These are phyloP conservation scores for Dothidotthia symphoricarpi DNA, from an alignment of 2,329 filamentous ascomycete genomes.

Conservation along the genomic window DNA sequence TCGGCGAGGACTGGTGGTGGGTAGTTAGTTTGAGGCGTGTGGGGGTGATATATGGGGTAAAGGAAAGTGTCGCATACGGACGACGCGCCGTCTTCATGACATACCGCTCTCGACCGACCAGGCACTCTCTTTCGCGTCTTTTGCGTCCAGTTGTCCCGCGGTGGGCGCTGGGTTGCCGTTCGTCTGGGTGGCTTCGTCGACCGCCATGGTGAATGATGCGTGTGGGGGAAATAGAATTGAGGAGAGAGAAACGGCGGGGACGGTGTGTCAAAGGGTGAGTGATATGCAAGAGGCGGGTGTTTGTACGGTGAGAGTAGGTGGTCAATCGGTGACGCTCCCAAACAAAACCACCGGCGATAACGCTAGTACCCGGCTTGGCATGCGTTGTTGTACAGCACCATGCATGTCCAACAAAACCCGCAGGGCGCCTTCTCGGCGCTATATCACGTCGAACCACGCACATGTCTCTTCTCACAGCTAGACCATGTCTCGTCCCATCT, in stretches of 20 bases:
- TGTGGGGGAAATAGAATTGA: not conserved
- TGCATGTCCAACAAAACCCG: not conserved
- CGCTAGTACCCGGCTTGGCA: conserved; percentile 37
- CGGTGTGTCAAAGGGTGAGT: not conserved
- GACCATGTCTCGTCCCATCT: conserved; percentile 31
- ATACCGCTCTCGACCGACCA: conserved; percentile 51
- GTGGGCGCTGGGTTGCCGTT: conserved; percentile 39
- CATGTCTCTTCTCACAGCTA: conserved; percentile 6
- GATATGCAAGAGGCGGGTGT: not conserved
- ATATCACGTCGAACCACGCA: conserved; percentile 1
- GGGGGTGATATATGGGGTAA: conserved; percentile 1
- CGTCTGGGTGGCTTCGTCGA: conserved; percentile 43
- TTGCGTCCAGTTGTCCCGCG: conserved; percentile 38
- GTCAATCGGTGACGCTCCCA: too few relatives aligned
- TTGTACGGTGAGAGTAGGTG: too few relatives aligned
- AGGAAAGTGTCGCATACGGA: conserved; percentile 35
- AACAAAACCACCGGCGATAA: conserved; percentile 3
- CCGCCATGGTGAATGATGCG: conserved; percentile 23
- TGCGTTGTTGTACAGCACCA: too few relatives aligned
- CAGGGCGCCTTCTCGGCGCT: conserved; percentile 2
- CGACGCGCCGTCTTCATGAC: conserved; percentile 31
- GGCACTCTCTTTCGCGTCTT: conserved; percentile 13
- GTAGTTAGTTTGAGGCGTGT: conserved; percentile 3
- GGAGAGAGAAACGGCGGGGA: not conserved
- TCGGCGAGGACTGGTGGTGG: conserved; percentile 58